Evolutionary conservation across 2,329 filamentous ascomycete species (phyloP).

Genomic region (Ophioceras dolichostomum): DNA sequence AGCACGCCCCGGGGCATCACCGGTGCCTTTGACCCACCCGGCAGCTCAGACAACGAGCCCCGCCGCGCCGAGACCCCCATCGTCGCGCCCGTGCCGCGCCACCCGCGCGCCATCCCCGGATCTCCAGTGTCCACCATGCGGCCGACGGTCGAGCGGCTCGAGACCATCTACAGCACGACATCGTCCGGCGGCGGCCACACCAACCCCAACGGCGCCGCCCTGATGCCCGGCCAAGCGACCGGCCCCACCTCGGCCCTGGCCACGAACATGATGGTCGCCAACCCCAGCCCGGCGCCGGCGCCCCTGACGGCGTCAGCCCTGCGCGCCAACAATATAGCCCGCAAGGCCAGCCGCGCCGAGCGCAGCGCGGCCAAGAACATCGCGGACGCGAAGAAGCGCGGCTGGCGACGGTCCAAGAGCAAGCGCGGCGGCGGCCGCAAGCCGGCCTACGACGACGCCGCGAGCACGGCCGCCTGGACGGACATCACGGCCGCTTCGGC

Average conservation of each 20-base stretch:
- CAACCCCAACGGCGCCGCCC: neutral
- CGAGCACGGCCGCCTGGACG: slow-evolving; percentile 36
- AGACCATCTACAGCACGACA: slow-evolving; percentile 37
- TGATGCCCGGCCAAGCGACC: neutral
- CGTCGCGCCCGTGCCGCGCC: slow-evolving; percentile 39
- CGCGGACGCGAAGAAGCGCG: slow-evolving; percentile 43
- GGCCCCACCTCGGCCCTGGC: slow-evolving; percentile 13
- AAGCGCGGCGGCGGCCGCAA: slow-evolving; percentile 20
- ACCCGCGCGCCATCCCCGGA: slow-evolving; percentile 27
- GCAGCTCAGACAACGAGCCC: slow-evolving; percentile 16
- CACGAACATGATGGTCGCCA: too few relatives aligned
- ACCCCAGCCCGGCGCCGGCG: slow-evolving; percentile 10
- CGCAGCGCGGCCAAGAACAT: slow-evolving; percentile 51
- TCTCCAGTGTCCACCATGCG: slow-evolving; percentile 19
- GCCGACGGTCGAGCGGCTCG: slow-evolving; percentile 39
- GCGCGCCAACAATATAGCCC: slow-evolving; percentile 27
- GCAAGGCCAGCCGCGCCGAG: slow-evolving; percentile 42
- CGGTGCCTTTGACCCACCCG: slow-evolving; percentile 37
- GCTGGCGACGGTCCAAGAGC: slow-evolving; percentile 31
- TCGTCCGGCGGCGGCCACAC: neutral
- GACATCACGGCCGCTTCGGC: slow-evolving; percentile 26
- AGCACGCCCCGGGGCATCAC: slow-evolving; percentile 44
- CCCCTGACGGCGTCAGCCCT: slow-evolving; percentile 18
- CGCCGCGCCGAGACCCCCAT: slow-evolving; percentile 30
- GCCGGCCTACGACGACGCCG: slow-evolving; percentile 26